Base-by-base conservation (phyloP, 2,329 filamentous ascomycete species). In the Fusarium pseudograminearum region DNA sequence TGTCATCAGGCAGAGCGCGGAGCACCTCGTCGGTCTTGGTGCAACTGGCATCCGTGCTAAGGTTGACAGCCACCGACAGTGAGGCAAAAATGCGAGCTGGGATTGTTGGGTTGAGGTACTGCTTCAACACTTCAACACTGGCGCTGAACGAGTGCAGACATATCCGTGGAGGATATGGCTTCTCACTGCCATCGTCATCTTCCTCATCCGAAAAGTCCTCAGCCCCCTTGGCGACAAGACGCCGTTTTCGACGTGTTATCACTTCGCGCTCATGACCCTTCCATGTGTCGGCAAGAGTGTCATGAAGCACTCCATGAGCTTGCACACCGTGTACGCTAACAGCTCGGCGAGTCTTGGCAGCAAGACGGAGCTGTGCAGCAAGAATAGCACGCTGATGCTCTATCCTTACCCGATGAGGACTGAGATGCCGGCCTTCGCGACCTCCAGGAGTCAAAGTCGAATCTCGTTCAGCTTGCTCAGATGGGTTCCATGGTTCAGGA, bases 121-220 rank as follows among this genome's bases (percentile, higher is more conserved):
- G 93, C 69, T 87, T 90, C 38, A 98, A 81, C 33, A 90, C 86
- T 59, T 96, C 90, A 14, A 88, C 84, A 8, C 91, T 87, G 1
- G 93, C 95, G 48, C 92, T 97, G 79, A 94, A 99, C 0, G 94
- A 98, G 79, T 99, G 96, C 62, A 99, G 87, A 76, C 96, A 99
- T 76, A 98, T 91, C 11, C 94, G 85, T 1, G 94, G 94, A 6
- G 96, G 94, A 72, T 91, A 98, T 0, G 92, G 90, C 63, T 86
- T 89, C 2, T 62, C 65, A 31, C 42, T 54, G 5, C 41, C 73
- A 30, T 76, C 73, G 26, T 76, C 73, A 20, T 76, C 74, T 54
- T 77, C 75, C 0, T 81, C 74, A 4, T 77, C 79, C 4, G 77
- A 82, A 55, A 81, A 83, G 47, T 85, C 81, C 63, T 87, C 84